phyloP scores from a whole-genome alignment of 768 basidiomycete genomes.

The Gloeophyllum trabeum region DNA sequence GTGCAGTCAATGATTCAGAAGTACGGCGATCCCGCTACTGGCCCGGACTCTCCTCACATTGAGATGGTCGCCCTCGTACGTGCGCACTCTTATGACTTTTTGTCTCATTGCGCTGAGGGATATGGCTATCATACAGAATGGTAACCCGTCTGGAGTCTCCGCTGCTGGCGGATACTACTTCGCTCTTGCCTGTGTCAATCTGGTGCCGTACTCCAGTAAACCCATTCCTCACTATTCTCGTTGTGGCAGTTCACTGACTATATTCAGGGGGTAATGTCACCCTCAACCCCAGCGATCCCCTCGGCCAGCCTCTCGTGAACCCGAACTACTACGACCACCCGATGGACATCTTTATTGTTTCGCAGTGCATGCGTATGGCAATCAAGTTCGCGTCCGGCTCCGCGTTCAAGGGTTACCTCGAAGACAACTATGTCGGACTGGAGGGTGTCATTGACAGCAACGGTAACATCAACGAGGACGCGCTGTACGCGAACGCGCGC shows the following conservation, averaged over 20 bases:
- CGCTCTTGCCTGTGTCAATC: background rate
- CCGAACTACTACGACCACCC: constrained; percentile 21
- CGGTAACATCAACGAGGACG: no score
- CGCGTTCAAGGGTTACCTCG: no score
- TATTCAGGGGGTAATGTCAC: no score
- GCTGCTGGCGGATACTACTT: background rate
- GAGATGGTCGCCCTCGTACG: background rate
- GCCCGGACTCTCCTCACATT: background rate
- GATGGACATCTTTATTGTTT: constrained; percentile 9
- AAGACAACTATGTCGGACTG: no score
- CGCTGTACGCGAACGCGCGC: constrained; percentile 5
- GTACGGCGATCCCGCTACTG: background rate
- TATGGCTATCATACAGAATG: no score
- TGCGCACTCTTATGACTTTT: background rate
- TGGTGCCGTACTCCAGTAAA: constrained; percentile 4
- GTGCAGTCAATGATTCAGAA: no score
- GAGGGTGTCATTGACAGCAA: constrained; percentile 2
- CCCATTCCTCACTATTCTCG: no score
- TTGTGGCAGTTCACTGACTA: no score
- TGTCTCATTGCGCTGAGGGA: no score
- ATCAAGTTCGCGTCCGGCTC: no score
- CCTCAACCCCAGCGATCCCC: constrained; percentile 25
- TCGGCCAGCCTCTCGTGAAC: constrained; percentile 28
- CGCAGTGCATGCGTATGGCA: no score
- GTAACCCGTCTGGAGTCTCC: background rate